Evolutionary conservation across 257 asterid genomes (phyloP), one percentile per base, ranked within the genome.

Genomic region (Forsythia suspensa): DNA sequence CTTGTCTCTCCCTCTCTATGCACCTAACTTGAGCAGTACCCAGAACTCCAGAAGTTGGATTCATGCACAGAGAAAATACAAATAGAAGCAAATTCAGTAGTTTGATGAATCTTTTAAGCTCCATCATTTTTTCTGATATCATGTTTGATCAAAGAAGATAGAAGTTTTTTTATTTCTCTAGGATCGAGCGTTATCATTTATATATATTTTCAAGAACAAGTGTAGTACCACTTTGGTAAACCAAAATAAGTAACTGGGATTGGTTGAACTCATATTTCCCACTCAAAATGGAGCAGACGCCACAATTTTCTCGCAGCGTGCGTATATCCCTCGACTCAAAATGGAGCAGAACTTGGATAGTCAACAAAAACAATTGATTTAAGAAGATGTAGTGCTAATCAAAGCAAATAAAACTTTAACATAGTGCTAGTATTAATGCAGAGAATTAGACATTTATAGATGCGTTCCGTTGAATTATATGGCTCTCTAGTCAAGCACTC

Each of bases 1-100:
- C 82, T 21, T 46, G 76, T 8, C 76, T 72, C 40, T 81, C 85
- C 71, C 71, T 72, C 71, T 77, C 79, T 4, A 71, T 20, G 71
- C 82, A 77, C 42, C 39, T 63, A 9, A 63, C 70, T 63, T 63
- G 39, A 63, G 38, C 37, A 63, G 40, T 39, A 63, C 39, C 70
- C 18, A 9, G 40, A 24, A 63, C 40, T 20, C 67, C 34, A 59
- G 67, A n/a, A 63, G 40, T 24, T 8, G 6, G 12, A 16, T 57
- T 57, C 29, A 57, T n/a, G 34, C 66, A 57, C 4, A 57, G 20
- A 63, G 40, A 63, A 29, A 10, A 29, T 29, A 29, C 15, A 10
- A 63, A 4, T 11, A 63, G 70, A 21, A 59, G 67, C 37, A 59
- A 59, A 59, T 21, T 59, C 36, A 63, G 15, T 63, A 63, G 8